phyloP scores from a whole-genome alignment of 2,329 filamentous ascomycete genomes.

The Rosellinia necatrix region DNA sequence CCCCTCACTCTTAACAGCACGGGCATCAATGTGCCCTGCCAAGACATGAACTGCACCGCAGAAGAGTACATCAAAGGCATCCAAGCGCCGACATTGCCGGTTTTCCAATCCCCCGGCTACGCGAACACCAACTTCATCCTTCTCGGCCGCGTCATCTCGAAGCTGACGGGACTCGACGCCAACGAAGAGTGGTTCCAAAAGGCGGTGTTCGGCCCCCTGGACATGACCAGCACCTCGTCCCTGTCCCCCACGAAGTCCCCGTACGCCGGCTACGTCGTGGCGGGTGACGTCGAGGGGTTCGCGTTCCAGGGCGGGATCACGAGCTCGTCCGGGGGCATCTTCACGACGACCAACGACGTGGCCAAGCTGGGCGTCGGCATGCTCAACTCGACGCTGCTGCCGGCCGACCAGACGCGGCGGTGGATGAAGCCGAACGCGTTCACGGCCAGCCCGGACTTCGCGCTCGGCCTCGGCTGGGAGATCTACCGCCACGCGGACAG shows the following conservation, averaged over 20 bases:
- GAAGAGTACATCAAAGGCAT: conserved; percentile 35
- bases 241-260: conserved; percentile 26
- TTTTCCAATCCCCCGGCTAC: conserved; percentile 34
- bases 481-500: conserved; percentile 41
- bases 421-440: conserved; percentile 49
- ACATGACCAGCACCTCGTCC: conserved; percentile 28
- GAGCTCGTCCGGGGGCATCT: conserved; percentile 39
- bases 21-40: conserved; percentile 16
- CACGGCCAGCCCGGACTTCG: conserved; percentile 41
- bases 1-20: conserved; percentile 20
- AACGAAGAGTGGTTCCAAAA: conserved; percentile 29
- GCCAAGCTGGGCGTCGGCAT: conserved; percentile 45
- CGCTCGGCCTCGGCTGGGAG: conserved; percentile 45
- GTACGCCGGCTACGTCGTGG: conserved; percentile 30
- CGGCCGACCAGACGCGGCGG: conserved; percentile 40
- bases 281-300: conserved; percentile 12
- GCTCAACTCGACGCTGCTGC: conserved; percentile 43
- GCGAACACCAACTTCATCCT: conserved; percentile 36
- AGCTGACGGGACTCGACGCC: conserved; percentile 25
- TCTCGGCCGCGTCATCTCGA: conserved; percentile 33
- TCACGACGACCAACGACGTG: conserved; percentile 43
- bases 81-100: conserved; percentile 31
- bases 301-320: conserved; percentile 26
- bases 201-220: conserved; percentile 30
- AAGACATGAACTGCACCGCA: conserved; percentile 23